Percentiles rank a stretch among this genome's conserved stretches.
Conservation (phyloP, 2,329 filamentous ascomycete genomes). For the Teratosphaeria destructans region DNA sequence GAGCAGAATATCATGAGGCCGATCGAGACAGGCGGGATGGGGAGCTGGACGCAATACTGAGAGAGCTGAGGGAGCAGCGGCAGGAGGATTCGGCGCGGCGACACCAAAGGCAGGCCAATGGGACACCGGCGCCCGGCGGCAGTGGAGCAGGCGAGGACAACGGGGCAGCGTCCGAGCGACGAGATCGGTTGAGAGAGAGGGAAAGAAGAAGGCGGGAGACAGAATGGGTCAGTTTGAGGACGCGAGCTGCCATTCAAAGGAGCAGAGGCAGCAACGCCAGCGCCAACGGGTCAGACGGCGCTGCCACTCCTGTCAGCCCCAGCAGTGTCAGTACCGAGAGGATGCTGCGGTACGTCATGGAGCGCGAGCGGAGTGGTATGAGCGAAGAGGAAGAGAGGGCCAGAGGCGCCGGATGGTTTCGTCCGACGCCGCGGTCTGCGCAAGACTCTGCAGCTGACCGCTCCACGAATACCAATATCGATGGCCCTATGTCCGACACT, state of each 20-base stretch:
- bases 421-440: slow-evolving; percentile 8
- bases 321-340: slow-evolving; percentile 24
- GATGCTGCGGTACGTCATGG: slow-evolving; percentile 32
- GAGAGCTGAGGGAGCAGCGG: slow-evolving; percentile 26
- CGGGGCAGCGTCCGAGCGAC: slow-evolving; percentile 13
- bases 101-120: slow-evolving; percentile 10
- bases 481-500: not conserved
- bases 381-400: slow-evolving; percentile 25
- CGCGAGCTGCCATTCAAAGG: slow-evolving; percentile 22
- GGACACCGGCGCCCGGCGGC: slow-evolving; percentile 14
- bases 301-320: slow-evolving; percentile 11
- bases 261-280: slow-evolving; percentile 10
- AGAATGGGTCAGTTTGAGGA: slow-evolving; percentile 22
- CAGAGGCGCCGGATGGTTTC: slow-evolving; percentile 25
- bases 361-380: slow-evolving; percentile 26
- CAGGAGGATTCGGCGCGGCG: slow-evolving; percentile 9
- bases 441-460: not conserved
- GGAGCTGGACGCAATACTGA: slow-evolving; percentile 29
- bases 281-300: slow-evolving; percentile 9
- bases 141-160: slow-evolving; percentile 8
- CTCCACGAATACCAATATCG: not conserved
- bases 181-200: slow-evolving; percentile 16
- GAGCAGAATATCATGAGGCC: not conserved
- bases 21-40: not conserved
- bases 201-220: slow-evolving; percentile 20